Evolutionary conservation across 768 basidiomycete species (phyloP), one percentile per base, ranked within the genome.

Genomic region (Suillus plorans): DNA sequence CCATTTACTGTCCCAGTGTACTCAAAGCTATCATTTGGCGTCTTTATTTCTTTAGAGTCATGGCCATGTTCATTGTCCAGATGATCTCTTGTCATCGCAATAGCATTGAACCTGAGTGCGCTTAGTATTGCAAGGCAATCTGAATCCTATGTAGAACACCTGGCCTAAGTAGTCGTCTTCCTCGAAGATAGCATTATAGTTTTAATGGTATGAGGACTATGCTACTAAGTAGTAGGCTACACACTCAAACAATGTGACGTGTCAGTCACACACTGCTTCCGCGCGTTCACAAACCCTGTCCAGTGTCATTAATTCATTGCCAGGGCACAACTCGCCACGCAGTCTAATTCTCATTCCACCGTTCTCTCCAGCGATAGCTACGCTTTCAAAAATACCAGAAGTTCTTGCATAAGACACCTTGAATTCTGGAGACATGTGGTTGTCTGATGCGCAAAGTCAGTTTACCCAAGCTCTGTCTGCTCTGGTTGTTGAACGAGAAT

Each of bases 371-470:
- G 25, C 2, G 16, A 41, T 36, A 58, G 22, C 39, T 41, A 58
- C 57, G 22, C 39, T 25, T 41, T 58, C 18, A n/a, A 58, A 37
- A 7, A 50, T 14, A 6, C 12, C 13, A 22, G 14, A 12, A 58
- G 37, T 12, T 9, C 18, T 10, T 20, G 28, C 41, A 59, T 20
- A 59, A 42, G 12, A 59, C 58, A 12, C 58, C 12, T 59, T 64
- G 63, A 63, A 37, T 20, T 44, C 9, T 56, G 25, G 14, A 62
- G 62, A 50, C 31, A 85, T 85, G 83, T 85, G 83, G 83, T 73
- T 85, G 56, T 81, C 84, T 64, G 86, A 87, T 68, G 77, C 79
- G 50, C 85, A 87, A 73, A 87, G 73, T 78, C 25, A 8, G 75
- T 72, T 10, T 42, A 37, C 25, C 49, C 25, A 42, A 28, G 28